Base-by-base conservation (phyloP, 1,284 basidiomycete genomes). In the Dichomitus squalens region DNA sequence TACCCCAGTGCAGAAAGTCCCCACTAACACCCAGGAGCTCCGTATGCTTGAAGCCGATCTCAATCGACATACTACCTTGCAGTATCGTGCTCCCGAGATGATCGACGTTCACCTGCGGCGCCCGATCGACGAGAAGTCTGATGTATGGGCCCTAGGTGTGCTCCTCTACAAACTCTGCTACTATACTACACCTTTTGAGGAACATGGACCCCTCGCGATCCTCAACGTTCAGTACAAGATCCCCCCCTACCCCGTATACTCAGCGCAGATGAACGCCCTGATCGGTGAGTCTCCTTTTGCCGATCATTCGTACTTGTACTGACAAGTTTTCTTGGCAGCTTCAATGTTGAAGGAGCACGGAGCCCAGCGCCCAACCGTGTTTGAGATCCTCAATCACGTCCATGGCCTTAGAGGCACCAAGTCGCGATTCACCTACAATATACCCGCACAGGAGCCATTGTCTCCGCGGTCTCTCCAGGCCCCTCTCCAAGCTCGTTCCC, bases 151-250 rank as follows among this genome's bases (percentile, higher is more conserved):
- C 0, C 76, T 92, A 23, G 89, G 89, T 31, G 88, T 91, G 20
- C 72, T 92, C 16, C 78, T 92, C 9, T 92, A 92, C 78, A 92
- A 92, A 73, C 79, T 85, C 7, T 99, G 97, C 75, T 99, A 98
- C 75, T 99, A 99, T 74, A 99, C 96, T 0, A 99, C 97, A 0
- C 97, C 97, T 0, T 98, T 98, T 64, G 97, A 95, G 75, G 96
- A 96, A 68, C 94, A 97, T 65, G 96, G 96, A 0, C 93, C 95
- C 0, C 77, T 99, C 49, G 97, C 97, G 0, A 99, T 99, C 61
- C 81, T 98, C 59, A 97, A 98, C 68, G 96, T 95, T 29, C 95
- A 96, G 70, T 99, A 98, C 74, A 90, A 89, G 68, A 93, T 94
- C 59, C 95, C 95, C 4, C 86, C 92, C 34, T 96, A 94, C 72